phyloP scores from a whole-genome alignment of 352 stramenopile genomes.

The Phytophthora sansomeana region DNA sequence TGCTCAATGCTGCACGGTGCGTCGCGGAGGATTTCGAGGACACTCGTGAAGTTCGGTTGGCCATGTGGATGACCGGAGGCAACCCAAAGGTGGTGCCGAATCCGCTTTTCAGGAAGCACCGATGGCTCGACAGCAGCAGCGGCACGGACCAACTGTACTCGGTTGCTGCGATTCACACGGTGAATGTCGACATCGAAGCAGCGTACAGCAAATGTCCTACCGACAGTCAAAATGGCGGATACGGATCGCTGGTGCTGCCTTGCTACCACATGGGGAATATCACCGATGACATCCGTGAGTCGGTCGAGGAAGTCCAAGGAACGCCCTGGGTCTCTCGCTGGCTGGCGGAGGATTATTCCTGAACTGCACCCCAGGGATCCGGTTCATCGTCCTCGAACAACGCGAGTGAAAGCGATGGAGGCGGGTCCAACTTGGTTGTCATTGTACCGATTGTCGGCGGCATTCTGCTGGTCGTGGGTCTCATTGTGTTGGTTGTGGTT shows the following conservation, averaged over 20 bases:
- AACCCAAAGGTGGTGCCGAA: constrained; percentile 25
- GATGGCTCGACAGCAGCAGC: constrained; percentile 10
- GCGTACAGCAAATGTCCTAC: constrained; percentile 17
- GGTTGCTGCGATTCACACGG: constrained; percentile 30
- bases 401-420: background rate
- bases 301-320: constrained; percentile 17
- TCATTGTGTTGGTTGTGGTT: constrained; percentile 12
- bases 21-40: constrained; percentile 22
- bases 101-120: constrained; percentile 11
- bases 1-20: constrained; percentile 23
- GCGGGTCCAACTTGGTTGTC: constrained; percentile 12
- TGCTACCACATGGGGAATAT: constrained; percentile 14
- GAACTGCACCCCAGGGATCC: too few species aligned
- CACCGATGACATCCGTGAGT: background rate
- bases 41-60: background rate
- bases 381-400: background rate
- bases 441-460: constrained; percentile 29
- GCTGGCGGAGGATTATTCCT: constrained; percentile 17
- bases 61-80: constrained; percentile 41
- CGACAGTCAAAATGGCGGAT: constrained; percentile 1
- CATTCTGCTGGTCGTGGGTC: constrained; percentile 8
- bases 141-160: constrained; percentile 16
- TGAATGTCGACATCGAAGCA: constrained; percentile 12
- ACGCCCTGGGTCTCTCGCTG: constrained; percentile 23
- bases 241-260: constrained; percentile 31